phyloP scores from a whole-genome alignment of 352 stramenopile genomes.

The Phytophthora hybrid region DNA sequence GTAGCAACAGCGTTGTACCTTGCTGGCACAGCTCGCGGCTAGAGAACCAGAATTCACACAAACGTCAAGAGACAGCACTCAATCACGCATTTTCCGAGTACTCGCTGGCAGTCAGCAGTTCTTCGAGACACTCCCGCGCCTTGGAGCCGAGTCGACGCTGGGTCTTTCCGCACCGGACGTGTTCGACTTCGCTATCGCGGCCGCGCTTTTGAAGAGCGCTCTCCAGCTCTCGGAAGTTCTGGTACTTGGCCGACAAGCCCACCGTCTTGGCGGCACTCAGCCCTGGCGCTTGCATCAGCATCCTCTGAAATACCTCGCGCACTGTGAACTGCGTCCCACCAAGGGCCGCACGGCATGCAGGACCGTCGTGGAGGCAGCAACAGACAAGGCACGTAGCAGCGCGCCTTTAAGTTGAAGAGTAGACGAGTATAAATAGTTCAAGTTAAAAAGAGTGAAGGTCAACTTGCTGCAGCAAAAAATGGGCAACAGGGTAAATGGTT shows the following conservation, averaged over 20 bases:
- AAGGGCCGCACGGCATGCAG: too few relatives aligned
- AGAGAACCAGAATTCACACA: too few relatives aligned
- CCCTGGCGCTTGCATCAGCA: slow-evolving; percentile 81
- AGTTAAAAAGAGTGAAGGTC: too few relatives aligned
- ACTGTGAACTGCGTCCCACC: slow-evolving; percentile 75
- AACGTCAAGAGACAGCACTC: neutral
- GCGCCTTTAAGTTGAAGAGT: too few relatives aligned
- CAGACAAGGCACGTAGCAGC: too few relatives aligned
- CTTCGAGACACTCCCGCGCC: slow-evolving; percentile 36
- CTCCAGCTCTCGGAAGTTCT: slow-evolving; percentile 62
- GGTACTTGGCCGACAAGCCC: slow-evolving; percentile 50
- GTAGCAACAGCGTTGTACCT: too few relatives aligned
- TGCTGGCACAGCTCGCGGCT: too few relatives aligned
- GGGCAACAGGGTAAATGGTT: too few relatives aligned
- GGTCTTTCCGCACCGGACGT: slow-evolving; percentile 56
- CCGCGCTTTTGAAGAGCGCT: slow-evolving; percentile 45
- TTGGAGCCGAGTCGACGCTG: slow-evolving; percentile 59
- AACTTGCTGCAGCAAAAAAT: too few relatives aligned
- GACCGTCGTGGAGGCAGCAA: slow-evolving; percentile 51
- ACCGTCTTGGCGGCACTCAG: slow-evolving; percentile 66
- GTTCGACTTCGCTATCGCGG: slow-evolving; percentile 47
- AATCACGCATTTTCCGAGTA: slow-evolving; percentile 41
- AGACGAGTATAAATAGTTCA: too few relatives aligned
- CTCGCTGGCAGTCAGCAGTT: slow-evolving; percentile 45
- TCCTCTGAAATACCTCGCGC: slow-evolving; percentile 82